Evolutionary conservation across 345 rosid genomes (phyloP).

Genomic region (Euphorbia tirucalli): DNA sequence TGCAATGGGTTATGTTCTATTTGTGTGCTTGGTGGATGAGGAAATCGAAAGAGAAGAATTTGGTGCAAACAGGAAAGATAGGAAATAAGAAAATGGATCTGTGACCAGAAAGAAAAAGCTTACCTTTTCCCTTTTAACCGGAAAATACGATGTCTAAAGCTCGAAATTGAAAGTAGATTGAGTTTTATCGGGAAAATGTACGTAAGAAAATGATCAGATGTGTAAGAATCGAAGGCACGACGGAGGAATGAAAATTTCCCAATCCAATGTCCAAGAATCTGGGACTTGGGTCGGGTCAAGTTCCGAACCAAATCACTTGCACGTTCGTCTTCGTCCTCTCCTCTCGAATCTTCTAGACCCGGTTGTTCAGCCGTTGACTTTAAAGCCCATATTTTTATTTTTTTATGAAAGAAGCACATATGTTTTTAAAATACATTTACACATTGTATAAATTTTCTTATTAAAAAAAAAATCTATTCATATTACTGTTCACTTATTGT

Average conservation of each 20-base stretch:
- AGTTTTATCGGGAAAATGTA: constrained; percentile 1
- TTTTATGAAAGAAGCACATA: too few species aligned
- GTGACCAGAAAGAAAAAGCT: background rate
- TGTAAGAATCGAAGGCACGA: background rate
- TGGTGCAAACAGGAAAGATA: background rate
- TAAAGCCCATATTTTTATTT: too few species aligned
- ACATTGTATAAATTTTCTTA: too few species aligned
- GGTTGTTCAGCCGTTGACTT: too few species aligned
- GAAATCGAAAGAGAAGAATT: constrained; percentile 1
- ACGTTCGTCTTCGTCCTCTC: background rate
- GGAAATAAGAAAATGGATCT: background rate
- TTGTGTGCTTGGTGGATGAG: background rate
- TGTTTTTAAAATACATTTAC: too few species aligned
- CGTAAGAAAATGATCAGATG: background rate
- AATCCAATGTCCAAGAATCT: background rate
- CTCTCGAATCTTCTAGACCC: background rate
- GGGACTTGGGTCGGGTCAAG: constrained; percentile 3
- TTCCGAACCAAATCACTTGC: background rate
- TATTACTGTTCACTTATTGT: too few species aligned
- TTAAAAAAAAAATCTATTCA: too few species aligned
- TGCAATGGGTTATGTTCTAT: background rate
- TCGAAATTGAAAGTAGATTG: background rate
- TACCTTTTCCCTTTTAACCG: background rate
- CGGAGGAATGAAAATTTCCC: too few species aligned
- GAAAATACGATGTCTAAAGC: background rate